A percentile compares a stretch with the other conserved stretches of the same genome.
Evolutionary conservation across 2,329 filamentous ascomycete species (phyloP).

Genomic region (Calonectria pseudoturangicola): DNA sequence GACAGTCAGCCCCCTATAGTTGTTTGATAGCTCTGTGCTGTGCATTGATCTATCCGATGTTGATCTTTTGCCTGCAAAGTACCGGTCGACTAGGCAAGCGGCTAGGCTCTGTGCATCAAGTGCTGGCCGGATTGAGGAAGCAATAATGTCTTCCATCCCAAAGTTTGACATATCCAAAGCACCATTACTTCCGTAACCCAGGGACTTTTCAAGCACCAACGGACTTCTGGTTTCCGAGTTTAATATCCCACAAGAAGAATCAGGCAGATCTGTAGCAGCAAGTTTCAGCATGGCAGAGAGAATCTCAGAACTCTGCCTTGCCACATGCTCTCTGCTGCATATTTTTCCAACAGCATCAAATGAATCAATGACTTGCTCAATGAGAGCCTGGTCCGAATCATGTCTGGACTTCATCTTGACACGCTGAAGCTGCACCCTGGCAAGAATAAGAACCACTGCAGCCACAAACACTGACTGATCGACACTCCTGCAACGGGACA

Average conservation of each 20-base stretch:
- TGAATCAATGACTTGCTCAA: conserved; percentile 40
- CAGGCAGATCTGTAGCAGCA: background rate
- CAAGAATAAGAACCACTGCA: conserved; percentile 32
- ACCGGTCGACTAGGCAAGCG: background rate
- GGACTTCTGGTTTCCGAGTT: background rate
- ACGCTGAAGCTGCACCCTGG: conserved; percentile 31
- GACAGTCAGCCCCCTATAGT: background rate
- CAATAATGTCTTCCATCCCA: conserved; percentile 38
- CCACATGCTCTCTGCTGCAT: conserved; percentile 33
- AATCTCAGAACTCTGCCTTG: conserved; percentile 35
- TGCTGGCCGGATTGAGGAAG: conserved; percentile 32
- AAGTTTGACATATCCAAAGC: background rate
- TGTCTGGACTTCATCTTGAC: conserved; percentile 16
- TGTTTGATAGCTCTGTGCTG: background rate
- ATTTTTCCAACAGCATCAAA: conserved; percentile 24
- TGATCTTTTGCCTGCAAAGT: conserved; percentile 8
- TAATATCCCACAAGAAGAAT: background rate
- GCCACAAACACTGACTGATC: conserved; percentile 41
- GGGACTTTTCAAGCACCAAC: background rate
- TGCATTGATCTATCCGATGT: background rate
- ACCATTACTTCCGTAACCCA: background rate
- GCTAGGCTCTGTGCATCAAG: conserved; percentile 35
- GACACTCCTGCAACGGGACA: conserved; percentile 37
- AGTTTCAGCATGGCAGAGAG: conserved; percentile 28
- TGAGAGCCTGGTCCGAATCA: conserved; percentile 37